A percentile compares a stretch with the other conserved stretches of the same genome.
Conservation (phyloP, 345 rosid genomes). For the Gossypium arboreum region DNA sequence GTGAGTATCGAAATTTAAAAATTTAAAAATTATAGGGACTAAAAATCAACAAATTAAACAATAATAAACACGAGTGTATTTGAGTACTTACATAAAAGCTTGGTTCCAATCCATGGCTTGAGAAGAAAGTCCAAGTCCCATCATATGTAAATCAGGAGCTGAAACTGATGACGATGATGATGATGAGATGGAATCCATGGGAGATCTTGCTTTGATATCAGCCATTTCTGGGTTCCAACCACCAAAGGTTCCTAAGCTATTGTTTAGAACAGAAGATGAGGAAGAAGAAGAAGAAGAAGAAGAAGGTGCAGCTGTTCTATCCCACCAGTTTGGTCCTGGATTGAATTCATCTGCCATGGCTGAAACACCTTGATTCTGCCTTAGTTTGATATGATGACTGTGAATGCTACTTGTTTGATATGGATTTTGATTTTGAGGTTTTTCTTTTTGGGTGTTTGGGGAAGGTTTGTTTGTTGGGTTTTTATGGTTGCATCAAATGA, state of each 20-base stretch:
- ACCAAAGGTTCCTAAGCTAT: slow-evolving; percentile 42
- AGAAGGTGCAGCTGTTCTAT: slow-evolving; percentile 26
- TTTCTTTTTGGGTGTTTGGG: neutral
- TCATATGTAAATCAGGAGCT: slow-evolving; percentile 55
- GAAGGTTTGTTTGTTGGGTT: neutral
- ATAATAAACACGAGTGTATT: neutral
- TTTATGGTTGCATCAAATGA: slow-evolving; percentile 43
- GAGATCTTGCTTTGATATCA: slow-evolving; percentile 46
- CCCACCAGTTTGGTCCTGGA: slow-evolving; percentile 60
- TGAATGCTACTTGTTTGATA: neutral
- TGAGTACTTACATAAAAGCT: slow-evolving; percentile 54
- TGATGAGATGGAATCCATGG: slow-evolving; percentile 44
- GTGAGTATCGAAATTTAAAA: no score
- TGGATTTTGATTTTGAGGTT: neutral
- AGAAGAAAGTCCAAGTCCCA: slow-evolving; percentile 85
- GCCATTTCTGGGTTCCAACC: slow-evolving; percentile 52
- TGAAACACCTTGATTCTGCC: neutral
- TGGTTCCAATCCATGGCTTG: slow-evolving; percentile 86
- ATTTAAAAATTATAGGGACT: no score
- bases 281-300: slow-evolving; percentile 32
- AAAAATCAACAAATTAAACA: neutral
- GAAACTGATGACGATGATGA: slow-evolving; percentile 35
- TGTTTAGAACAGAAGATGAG: slow-evolving; percentile 41
- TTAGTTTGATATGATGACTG: neutral
- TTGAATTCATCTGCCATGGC: slow-evolving; percentile 65